phyloP scores from a whole-genome alignment of 108 stramenopile species.

The Mayamaea pseudoterrestris region DNA sequence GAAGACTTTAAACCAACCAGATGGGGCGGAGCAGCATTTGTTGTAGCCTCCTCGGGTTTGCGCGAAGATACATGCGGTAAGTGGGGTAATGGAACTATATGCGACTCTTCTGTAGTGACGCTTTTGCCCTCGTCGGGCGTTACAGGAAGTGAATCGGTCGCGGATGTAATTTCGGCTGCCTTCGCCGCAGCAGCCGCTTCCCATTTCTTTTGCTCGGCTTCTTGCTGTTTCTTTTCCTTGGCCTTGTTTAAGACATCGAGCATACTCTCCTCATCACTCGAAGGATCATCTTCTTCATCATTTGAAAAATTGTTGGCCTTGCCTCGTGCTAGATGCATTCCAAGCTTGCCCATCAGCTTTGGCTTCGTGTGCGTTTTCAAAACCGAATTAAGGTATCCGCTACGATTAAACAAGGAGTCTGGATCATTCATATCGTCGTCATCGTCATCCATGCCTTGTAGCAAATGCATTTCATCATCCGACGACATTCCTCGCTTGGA shows the following conservation, averaged over 20 bases:
- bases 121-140: not conserved
- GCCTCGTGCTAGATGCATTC: not conserved
- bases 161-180: not conserved
- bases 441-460: not conserved
- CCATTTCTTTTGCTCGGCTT: not conserved
- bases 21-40: not conserved
- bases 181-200: not conserved
- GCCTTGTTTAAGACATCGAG: slow-evolving; percentile 1
- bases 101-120: not conserved
- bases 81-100: not conserved
- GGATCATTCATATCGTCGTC: slow-evolving; percentile 8
- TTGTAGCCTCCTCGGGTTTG: not conserved
- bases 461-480: too few relatives aligned
- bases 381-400: not conserved
- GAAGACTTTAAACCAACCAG: too few relatives aligned
- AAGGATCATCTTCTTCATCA: not conserved
- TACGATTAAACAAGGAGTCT: slow-evolving; percentile 3
- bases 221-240: not conserved
- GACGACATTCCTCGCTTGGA: too few relatives aligned
- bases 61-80: not conserved
- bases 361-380: not conserved
- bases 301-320: not conserved
- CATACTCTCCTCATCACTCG: not conserved
- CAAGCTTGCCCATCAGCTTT: not conserved
- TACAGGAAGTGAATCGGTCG: not conserved